Conservation (phyloP, 768 basidiomycete species). For the Pluteus cervinus region DNA sequence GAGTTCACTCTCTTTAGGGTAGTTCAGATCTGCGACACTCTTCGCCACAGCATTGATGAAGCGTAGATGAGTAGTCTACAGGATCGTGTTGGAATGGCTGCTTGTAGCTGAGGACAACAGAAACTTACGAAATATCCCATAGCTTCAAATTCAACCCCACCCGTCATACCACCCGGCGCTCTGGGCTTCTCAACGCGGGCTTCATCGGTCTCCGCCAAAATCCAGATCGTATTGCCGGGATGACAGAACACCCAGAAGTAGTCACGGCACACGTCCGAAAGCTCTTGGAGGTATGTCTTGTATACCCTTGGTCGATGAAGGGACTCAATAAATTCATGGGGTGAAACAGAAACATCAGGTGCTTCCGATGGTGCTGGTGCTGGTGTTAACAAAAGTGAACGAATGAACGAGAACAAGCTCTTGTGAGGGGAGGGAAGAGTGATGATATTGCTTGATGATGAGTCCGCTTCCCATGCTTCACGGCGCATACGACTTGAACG, state of each 20-base stretch:
- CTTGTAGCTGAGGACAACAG: constrained; percentile 1
- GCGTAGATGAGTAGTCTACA: constrained; percentile 81
- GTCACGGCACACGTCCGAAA: constrained; percentile 83
- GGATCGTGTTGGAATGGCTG: background rate
- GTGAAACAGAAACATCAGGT: constrained; percentile 27
- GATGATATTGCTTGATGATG: constrained; percentile 41
- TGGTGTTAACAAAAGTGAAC: constrained; percentile 58
- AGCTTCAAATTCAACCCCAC: constrained; percentile 97
- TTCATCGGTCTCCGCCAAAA: constrained; percentile 77
- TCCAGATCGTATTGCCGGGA: constrained; percentile 89
- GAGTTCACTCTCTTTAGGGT: constrained; percentile 62
- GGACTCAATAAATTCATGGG: constrained; percentile 74
- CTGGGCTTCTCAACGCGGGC: constrained; percentile 80
- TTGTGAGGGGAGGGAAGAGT: constrained; percentile 71
- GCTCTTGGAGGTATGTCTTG: constrained; percentile 30
- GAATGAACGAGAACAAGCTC: constrained; percentile 67
- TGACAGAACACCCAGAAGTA: constrained; percentile 99
- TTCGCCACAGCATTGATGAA: constrained; percentile 78
- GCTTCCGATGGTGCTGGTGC: constrained; percentile 29
- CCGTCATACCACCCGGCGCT: constrained; percentile 97
- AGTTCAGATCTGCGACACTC: constrained; percentile 55
- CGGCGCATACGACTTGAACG: constrained; percentile 27
- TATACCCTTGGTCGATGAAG: constrained; percentile 29
- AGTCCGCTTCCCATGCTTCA: constrained; percentile 54
- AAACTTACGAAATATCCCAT: constrained; percentile 88